Evolutionary conservation across 306 rosid genomes (phyloP).

Genomic region (Boehmeria nivea): DNA sequence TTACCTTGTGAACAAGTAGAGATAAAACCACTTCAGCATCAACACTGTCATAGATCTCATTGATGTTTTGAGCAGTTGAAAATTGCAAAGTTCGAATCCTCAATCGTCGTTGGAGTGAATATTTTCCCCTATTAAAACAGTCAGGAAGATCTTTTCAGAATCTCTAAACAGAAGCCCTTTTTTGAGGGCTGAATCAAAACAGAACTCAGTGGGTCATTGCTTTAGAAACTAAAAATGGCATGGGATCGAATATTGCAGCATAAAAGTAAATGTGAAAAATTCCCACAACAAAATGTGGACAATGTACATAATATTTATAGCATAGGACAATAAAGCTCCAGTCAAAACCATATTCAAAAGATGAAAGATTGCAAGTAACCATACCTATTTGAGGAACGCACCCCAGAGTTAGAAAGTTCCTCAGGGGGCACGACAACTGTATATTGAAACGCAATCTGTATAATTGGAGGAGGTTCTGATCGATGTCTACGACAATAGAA

Average conservation of each 20-base stretch:
- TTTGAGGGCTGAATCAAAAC: neutral
- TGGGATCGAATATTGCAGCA: neutral
- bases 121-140: conserved; percentile 43
- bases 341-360: neutral
- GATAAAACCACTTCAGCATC: conserved; percentile 86
- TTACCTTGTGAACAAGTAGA: conserved; percentile 88
- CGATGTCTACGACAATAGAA: conserved; percentile 43
- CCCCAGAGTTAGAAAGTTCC: conserved; percentile 54
- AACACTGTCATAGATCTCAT: conserved; percentile 81
- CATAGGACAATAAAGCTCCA: no score
- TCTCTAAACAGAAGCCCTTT: neutral
- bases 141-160: conserved; percentile 22
- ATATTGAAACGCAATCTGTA: conserved; percentile 93
- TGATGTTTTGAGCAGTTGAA: conserved; percentile 64
- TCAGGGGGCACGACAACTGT: conserved; percentile 81
- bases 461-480: conserved; percentile 74
- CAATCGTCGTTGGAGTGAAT: conserved; percentile 72
- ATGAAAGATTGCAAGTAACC: conserved; percentile 8
- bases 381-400: conserved; percentile 60
- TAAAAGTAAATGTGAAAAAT: neutral
- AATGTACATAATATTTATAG: no score
- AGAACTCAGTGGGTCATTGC: conserved; percentile 1
- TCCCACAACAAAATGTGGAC: neutral
- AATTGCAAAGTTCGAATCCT: conserved; percentile 85
- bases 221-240: conserved; percentile 1